Evolutionary conservation across 768 basidiomycete genomes (phyloP).

Genomic region (Leccinum uliginosum): DNA sequence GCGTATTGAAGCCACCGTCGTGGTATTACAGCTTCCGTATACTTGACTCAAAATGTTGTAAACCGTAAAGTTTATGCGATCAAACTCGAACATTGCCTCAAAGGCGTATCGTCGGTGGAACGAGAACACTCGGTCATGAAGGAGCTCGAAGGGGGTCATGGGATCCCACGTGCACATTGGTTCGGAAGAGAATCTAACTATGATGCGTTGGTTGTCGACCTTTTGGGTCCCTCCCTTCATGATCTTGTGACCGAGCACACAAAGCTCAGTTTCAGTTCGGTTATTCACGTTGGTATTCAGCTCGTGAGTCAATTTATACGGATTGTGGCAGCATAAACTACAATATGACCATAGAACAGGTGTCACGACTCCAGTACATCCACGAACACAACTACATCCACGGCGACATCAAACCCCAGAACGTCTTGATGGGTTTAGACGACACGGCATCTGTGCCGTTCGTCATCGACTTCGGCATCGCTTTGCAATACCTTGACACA

Average conservation of each 20-base stretch:
- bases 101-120: neutral
- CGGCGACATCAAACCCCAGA: neutral
- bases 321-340: neutral
- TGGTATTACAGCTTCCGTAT: neutral
- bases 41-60: neutral
- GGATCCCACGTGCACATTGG: neutral
- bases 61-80: neutral
- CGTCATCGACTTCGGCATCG: neutral
- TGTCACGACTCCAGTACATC: neutral
- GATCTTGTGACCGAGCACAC: neutral
- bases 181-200: neutral
- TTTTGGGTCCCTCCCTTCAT: neutral
- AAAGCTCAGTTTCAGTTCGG: neutral
- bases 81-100: neutral
- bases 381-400: neutral
- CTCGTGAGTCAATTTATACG: neutral
- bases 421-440: neutral
- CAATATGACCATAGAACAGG: neutral
- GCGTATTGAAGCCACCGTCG: neutral
- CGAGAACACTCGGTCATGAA: neutral
- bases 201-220: neutral
- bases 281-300: neutral
- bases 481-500: neutral
- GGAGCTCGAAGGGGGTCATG: neutral
- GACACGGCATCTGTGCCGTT: neutral